Evolutionary conservation across 2,329 filamentous ascomycete species (phyloP).

Genomic region (Fusarium mangiferae): DNA sequence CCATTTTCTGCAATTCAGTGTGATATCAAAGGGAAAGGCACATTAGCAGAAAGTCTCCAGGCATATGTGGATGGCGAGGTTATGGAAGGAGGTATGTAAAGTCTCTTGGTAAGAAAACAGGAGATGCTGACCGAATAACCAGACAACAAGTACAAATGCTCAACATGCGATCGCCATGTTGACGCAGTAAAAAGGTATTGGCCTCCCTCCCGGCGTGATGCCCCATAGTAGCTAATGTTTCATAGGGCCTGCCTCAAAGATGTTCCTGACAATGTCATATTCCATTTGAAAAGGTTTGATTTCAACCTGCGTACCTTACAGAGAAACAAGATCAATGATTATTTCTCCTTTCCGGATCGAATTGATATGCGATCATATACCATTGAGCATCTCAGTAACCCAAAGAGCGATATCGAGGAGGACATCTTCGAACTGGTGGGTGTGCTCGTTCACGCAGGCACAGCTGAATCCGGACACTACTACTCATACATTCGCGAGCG

Average conservation of each 20-base stretch:
- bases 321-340: constrained; percentile 93
- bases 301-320: constrained; percentile 81
- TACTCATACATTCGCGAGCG: constrained; percentile 94
- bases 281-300: constrained; percentile 90
- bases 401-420: constrained; percentile 62
- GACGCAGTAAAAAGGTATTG: constrained; percentile 88
- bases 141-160: constrained; percentile 99
- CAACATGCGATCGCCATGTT: constrained; percentile 86
- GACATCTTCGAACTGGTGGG: constrained; percentile 96
- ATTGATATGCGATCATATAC: constrained; percentile 94
- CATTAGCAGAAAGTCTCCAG: constrained; percentile 85
- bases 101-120: background rate
- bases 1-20: constrained; percentile 95
- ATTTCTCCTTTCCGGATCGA: constrained; percentile 84
- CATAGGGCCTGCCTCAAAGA: constrained; percentile 86
- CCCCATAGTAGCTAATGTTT: background rate
- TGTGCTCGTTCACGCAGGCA: constrained; percentile 91
- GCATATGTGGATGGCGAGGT: constrained; percentile 97
- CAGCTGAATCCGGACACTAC: constrained; percentile 94
- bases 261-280: constrained; percentile 92
- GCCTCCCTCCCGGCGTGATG: background rate
- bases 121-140: constrained; percentile 17
- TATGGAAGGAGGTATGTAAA: constrained; percentile 81
- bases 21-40: constrained; percentile 92
- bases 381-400: constrained; percentile 80